phyloP scores from a whole-genome alignment of 2,329 filamentous ascomycete species.

The Hymenoscyphus albidus region DNA sequence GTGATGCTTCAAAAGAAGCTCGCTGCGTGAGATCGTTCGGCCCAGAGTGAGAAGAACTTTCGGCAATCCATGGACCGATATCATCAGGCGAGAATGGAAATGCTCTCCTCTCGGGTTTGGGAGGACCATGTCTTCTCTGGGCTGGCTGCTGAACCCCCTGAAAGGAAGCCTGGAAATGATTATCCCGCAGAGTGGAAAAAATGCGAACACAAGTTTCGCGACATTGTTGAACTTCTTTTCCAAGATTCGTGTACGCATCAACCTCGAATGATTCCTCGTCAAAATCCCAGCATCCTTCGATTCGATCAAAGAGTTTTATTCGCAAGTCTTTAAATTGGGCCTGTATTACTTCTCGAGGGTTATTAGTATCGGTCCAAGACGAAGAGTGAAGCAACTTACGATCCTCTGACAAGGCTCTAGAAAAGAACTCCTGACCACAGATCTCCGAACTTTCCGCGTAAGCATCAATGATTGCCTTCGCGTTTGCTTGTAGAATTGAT shows the following conservation, averaged over 20 bases:
- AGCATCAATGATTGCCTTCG: slow-evolving; percentile 25
- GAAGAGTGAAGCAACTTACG: slow-evolving; percentile 16
- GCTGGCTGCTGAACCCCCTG: background rate
- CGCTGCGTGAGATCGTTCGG: slow-evolving; percentile 4
- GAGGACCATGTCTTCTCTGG: background rate
- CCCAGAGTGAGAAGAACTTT: slow-evolving; percentile 20
- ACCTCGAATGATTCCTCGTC: slow-evolving; percentile 30
- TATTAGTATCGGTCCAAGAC: slow-evolving; percentile 9
- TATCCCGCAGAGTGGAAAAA: slow-evolving; percentile 25
- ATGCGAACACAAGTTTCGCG: slow-evolving; percentile 27
- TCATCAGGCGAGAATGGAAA: slow-evolving; percentile 9
- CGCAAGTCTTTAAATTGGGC: slow-evolving; percentile 29
- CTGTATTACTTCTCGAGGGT: slow-evolving; percentile 23
- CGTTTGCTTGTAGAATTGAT: slow-evolving; percentile 23
- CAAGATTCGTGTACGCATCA: slow-evolving; percentile 22
- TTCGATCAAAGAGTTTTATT: slow-evolving; percentile 29
- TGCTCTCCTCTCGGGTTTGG: background rate
- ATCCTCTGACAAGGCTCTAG: slow-evolving; percentile 27
- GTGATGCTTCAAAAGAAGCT: slow-evolving; percentile 5
- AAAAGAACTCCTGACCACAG: slow-evolving; percentile 26
- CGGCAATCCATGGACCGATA: slow-evolving; percentile 21
- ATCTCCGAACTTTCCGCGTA: slow-evolving; percentile 24
- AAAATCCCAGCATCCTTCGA: slow-evolving; percentile 29
- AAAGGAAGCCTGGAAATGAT: slow-evolving; percentile 36
- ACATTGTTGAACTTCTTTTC: slow-evolving; percentile 28